Base-by-base conservation (phyloP, 192 early-diverging fungal species). In the Backusella psychrophila region DNA sequence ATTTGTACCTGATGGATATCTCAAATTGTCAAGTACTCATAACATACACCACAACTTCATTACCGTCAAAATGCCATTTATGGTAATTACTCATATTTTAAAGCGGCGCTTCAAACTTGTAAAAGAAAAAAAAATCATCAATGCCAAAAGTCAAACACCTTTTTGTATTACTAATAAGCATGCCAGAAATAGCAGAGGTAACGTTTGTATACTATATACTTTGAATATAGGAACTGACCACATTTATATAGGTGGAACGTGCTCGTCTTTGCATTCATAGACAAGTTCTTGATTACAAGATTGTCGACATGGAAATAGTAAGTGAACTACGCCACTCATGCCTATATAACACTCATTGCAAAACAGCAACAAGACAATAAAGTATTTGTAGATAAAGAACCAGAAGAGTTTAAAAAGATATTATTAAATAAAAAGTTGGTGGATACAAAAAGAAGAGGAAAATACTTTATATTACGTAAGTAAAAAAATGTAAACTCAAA, bases 391-490 rank as follows among this genome's bases (percentile, higher is more conserved):
- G 78, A 81, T 21, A 68, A 73, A 38, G 49, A 77, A 8, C 66
- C 75, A 1, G 31, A 67, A n/a, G 80, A 88, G 14, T 66, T 91
- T 7, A 79, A 73, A 46, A 31, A 69, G 2, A 52, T 23, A 5
- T 65, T 96, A 17, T 74, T 73, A 7, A 85, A 86, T 9, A 78
- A 80, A 21, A 86, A 41, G n/a, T 78, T 96, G 3, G 75, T 89
- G 4, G 89, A 85, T 49, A 90, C 90, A 9, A 90, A 88, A 26
- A 88, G 95, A 26, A 84, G 86, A 35, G 95, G 95, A 49, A 96
- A 96, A 84, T 84, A 89, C 38, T 94, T 96, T 81, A 90, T 84
- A 67, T 77, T 88, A 17, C 39, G 84, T 83, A 67, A 81, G 78
- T 26, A 38, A n/a, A 26, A 7, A 7, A 21, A 42, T 26, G 23